Base-by-base conservation (phyloP, 768 basidiomycete genomes). In the Brasilioporus rufonigricans region DNA sequence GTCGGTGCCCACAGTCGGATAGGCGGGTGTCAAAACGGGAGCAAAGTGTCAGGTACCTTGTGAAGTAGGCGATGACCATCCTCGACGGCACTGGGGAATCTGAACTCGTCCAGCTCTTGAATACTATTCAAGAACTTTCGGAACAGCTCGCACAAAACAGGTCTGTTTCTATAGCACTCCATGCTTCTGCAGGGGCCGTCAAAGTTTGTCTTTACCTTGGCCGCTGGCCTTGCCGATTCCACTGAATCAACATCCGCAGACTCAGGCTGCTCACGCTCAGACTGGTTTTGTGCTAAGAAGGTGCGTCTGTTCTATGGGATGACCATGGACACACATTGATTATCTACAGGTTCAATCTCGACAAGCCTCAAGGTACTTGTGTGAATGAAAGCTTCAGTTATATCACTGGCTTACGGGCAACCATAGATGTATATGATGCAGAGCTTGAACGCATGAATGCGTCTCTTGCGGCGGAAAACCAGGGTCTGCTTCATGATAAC, bases 391-490 rank as follows among this genome's bases (percentile, higher is more conserved):
- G 27, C 27, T 29, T 26, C 6, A 12, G 27, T 4, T 24, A 35
- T 29, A 9, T 35, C 12, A 16, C 14, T 33, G 44, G 26, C 47
- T 57, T 10, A 57, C 38, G 10, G 23, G n/a, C 52, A 55, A 48
- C 48, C 53, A 18, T 71, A 98, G 97, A 98, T 74, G 84, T 84
- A 54, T 99, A 95, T 65, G 86, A 94, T 46, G 79, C 84, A 16
- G 94, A 97, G 66, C 76, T 99, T 21, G 94, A 98, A 65, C 82
- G 83, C 43, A 92, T 97, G 86, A 95, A 94, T 60, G 72, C 78
- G 5, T 78, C 83, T 45, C 86, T 98, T 64, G 74, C 80, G 5
- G 73, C 80, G 23, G 95, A 99, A 70, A 99, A 98, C 68, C 87
- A 89, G 61, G 73, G 76, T 7, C 76, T 99, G 40, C 83, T 91